These are phyloP conservation scores for Parathielavia appendiculata DNA, from an alignment of 495 filamentous ascomycete genomes.

Conservation along the genomic window DNA sequence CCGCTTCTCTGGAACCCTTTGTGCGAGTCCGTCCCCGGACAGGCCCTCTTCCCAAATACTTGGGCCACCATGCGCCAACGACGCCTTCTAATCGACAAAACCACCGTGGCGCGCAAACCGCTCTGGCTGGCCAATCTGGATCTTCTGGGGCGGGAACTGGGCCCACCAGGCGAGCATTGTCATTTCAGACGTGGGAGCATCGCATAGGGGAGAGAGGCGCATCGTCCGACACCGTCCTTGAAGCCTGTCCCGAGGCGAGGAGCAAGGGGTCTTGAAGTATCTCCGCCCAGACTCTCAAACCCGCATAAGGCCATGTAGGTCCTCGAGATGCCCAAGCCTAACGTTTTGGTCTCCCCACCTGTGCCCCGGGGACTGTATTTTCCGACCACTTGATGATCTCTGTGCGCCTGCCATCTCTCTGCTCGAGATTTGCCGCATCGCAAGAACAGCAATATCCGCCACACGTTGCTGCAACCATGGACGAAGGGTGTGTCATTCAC, in stretches of 20 bases:
- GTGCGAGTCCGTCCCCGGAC: constrained; percentile 12
- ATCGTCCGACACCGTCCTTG: constrained; percentile 22
- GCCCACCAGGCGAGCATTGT: constrained; percentile 30
- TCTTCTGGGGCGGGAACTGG: constrained; percentile 22
- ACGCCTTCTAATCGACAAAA: constrained; percentile 34
- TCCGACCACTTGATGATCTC: constrained; percentile 7
- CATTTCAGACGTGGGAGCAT: constrained; percentile 31
- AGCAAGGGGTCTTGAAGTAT: constrained; percentile 26
- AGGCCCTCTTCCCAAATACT: constrained; percentile 21
- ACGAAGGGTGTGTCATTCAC: constrained; percentile 27
- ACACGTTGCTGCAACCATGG: constrained; percentile 20
- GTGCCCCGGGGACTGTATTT: constrained; percentile 8
- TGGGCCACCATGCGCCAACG: constrained; percentile 24
- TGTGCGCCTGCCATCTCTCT: not conserved
- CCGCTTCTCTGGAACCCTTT: constrained; percentile 19
- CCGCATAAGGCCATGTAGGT: constrained; percentile 26
- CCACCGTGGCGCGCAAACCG: constrained; percentile 34
- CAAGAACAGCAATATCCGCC: not conserved
- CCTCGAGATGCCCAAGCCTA: constrained; percentile 24
- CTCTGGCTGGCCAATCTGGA: constrained; percentile 31
- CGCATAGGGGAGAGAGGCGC: constrained; percentile 24
- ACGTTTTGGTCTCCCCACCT: constrained; percentile 6
- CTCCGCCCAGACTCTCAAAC: constrained; percentile 23
- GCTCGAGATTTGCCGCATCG: constrained; percentile 12
- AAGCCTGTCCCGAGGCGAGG: constrained; percentile 20